These are phyloP conservation scores for Beauveria scarabaeidicola DNA, from an alignment of 2,329 filamentous ascomycete genomes.

Conservation along the genomic window DNA sequence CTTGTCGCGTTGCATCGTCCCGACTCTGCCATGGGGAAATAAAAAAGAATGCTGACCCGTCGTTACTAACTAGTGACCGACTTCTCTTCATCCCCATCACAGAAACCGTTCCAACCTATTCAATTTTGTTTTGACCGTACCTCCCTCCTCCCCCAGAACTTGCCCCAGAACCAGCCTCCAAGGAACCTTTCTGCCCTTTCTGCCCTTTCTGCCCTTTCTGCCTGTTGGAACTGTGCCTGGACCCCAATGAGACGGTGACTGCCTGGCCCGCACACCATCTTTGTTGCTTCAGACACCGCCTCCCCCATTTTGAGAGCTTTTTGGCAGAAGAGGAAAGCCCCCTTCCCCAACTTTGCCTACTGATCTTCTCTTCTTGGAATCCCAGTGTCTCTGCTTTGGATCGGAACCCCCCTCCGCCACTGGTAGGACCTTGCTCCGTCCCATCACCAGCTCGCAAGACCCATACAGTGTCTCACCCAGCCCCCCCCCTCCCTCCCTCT, in stretches of 20 bases:
- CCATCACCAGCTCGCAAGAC: constrained; percentile 25
- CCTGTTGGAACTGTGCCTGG: constrained; percentile 1
- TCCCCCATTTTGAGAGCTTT: constrained; percentile 7
- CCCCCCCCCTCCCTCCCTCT: constrained; percentile 23
- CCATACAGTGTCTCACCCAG: constrained; percentile 28
- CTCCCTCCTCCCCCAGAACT: not conserved
- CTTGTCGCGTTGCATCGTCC: not conserved
- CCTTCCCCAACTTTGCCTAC: constrained; percentile 1
- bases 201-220: too few species aligned
- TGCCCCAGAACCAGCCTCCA: not conserved
- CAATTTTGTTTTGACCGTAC: not conserved
- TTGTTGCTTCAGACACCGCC: constrained; percentile 9
- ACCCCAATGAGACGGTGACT: constrained; percentile 8
- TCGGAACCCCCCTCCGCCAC: constrained; percentile 26
- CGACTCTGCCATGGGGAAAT: not conserved
- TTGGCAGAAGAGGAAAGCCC: constrained; percentile 11
- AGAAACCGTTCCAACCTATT: not conserved
- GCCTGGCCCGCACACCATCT: constrained; percentile 7
- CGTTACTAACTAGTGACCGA: not conserved
- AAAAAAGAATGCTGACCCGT: constrained; percentile 12
- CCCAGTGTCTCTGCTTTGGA: constrained; percentile 29
- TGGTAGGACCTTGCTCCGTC: constrained; percentile 22
- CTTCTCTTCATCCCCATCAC: not conserved
- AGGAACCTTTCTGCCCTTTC: too few species aligned
- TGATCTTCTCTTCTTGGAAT: constrained; percentile 28